phyloP scores from a whole-genome alignment of 2,329 filamentous ascomycete species.

The Fusarium armeniacum region DNA sequence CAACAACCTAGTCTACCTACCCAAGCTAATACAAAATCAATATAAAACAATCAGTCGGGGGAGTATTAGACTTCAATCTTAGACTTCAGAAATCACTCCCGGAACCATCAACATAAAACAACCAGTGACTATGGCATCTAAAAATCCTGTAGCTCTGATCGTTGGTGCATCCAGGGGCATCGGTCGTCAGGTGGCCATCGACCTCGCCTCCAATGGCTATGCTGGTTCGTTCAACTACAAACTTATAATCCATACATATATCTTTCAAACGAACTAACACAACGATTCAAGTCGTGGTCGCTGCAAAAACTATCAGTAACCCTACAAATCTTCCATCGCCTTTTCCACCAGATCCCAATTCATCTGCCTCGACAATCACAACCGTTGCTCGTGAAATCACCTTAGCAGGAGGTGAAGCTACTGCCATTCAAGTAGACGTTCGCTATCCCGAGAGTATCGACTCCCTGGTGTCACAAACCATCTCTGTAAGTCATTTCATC shows the following conservation, averaged over 20 bases:
- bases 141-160: constrained; percentile 74
- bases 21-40: background rate
- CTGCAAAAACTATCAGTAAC: constrained; percentile 81
- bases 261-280: constrained; percentile 4
- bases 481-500: constrained; percentile 52
- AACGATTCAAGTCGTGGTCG: constrained; percentile 71
- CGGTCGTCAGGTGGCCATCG: constrained; percentile 83
- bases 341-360: constrained; percentile 84
- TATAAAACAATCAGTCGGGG: background rate
- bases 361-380: constrained; percentile 79
- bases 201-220: constrained; percentile 79
- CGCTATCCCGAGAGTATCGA: constrained; percentile 73
- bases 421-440: constrained; percentile 78
- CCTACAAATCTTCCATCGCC: constrained; percentile 64
- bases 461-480: constrained; percentile 69
- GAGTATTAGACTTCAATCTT: too few relatives aligned
- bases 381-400: constrained; percentile 83
- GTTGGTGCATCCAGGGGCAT: constrained; percentile 85
- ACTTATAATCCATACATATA: background rate
- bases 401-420: constrained; percentile 73
- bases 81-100: too few relatives aligned
- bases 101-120: background rate
- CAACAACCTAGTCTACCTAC: too few relatives aligned
- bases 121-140: constrained; percentile 36
- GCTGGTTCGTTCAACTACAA: constrained; percentile 63